phyloP scores from a whole-genome alignment of 495 filamentous ascomycete species.

The Daldinia grandis region DNA sequence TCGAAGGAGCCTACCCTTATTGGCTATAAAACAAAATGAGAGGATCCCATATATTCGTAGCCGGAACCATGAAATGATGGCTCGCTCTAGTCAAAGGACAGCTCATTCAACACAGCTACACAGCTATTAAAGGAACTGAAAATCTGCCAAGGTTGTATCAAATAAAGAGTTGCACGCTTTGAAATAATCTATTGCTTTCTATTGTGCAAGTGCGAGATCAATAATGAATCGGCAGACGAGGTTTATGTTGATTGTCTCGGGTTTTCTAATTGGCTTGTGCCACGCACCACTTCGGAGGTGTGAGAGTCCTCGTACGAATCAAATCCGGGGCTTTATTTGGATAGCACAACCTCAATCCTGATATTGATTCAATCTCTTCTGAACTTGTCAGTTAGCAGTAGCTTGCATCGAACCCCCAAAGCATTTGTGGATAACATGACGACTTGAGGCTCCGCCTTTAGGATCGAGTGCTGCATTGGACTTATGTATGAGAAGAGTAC shows the following conservation, averaged over 20 bases:
- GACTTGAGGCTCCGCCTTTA: constrained; percentile 7
- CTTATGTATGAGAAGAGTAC: not conserved
- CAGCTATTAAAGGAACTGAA: not conserved
- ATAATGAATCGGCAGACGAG: not conserved
- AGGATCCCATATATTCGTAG: not conserved
- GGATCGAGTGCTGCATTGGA: not conserved
- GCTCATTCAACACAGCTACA: not conserved
- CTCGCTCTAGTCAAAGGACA: not conserved
- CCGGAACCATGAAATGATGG: not conserved
- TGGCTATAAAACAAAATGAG: not conserved
- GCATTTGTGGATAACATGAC: not conserved
- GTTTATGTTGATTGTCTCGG: constrained; percentile 2
- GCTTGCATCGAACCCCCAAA: not conserved
- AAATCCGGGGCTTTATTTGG: constrained; percentile 1
- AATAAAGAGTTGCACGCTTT: not conserved
- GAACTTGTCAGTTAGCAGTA: constrained; percentile 3
- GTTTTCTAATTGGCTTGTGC: constrained; percentile 13
- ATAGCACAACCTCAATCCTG: not conserved
- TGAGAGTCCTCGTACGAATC: constrained; percentile 1
- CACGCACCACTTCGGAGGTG: constrained; percentile 10
- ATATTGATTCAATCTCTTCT: not conserved
- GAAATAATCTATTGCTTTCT: not conserved
- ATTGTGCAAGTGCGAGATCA: not conserved
- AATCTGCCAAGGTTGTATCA: not conserved
- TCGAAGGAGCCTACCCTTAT: not conserved